Evolutionary conservation across 176 grass and related monocot genomes (phyloP).

Genomic region (Oryza australiensis): DNA sequence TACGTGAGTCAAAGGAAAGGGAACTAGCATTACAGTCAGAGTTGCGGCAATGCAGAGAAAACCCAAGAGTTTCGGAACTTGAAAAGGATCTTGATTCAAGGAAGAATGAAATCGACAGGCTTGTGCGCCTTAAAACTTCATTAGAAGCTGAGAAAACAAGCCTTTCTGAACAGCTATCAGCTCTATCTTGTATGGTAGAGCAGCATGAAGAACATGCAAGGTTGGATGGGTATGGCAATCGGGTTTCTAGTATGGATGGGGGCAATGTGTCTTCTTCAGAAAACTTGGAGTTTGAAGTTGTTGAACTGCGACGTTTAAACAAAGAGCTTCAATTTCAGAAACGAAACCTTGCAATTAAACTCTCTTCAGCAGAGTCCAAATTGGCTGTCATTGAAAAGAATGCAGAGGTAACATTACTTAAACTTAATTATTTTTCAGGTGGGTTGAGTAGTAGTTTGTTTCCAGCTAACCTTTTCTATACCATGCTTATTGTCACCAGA

Average conservation of each 20-base stretch:
- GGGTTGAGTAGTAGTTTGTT: not conserved
- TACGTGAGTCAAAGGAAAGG: conserved; percentile 88
- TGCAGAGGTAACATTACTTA: conserved; percentile 67
- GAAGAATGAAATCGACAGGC: conserved; percentile 65
- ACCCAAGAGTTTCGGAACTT: conserved; percentile 70
- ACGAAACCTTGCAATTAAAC: conserved; percentile 80
- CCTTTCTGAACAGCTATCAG: conserved; percentile 68
- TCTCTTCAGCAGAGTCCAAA: conserved; percentile 92
- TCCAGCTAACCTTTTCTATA: conserved; percentile 29
- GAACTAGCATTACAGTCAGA: conserved; percentile 69
- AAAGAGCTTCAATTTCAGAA: conserved; percentile 98
- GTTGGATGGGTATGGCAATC: conserved; percentile 40
- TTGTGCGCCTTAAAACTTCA: conserved; percentile 50
- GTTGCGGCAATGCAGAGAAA: conserved; percentile 72
- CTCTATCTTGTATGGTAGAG: conserved; percentile 61
- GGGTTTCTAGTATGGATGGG: conserved; percentile 17
- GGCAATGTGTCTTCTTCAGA: conserved; percentile 49
- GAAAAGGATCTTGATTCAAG: conserved; percentile 81
- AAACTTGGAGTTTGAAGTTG: conserved; percentile 82
- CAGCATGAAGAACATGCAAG: conserved; percentile 53
- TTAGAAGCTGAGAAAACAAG: conserved; percentile 73
- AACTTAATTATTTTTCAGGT: conserved; percentile 22
- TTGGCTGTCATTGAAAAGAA: conserved; percentile 75
- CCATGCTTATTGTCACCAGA: conserved; percentile 49
- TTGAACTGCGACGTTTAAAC: conserved; percentile 82